Conservation (phyloP, 2,329 filamentous ascomycete species). For the Epichloe hybrida region DNA sequence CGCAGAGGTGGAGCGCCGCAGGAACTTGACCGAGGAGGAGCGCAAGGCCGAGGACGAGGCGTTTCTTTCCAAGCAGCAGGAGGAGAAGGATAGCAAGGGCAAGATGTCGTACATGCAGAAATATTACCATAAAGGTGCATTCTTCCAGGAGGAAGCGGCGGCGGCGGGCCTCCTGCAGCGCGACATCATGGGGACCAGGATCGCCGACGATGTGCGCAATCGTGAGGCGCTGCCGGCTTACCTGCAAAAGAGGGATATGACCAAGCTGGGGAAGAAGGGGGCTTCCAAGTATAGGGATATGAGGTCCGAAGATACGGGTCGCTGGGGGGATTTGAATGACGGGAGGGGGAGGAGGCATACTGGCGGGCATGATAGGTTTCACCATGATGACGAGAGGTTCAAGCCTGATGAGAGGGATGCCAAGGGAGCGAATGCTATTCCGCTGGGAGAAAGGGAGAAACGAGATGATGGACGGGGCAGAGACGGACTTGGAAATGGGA, state of each 20-base stretch:
- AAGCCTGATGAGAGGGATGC: constrained; percentile 28
- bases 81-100: constrained; percentile 63
- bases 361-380: constrained; percentile 52
- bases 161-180: constrained; percentile 63
- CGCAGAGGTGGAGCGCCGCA: constrained; percentile 77
- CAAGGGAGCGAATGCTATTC: constrained; percentile 55
- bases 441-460: constrained; percentile 39
- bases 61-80: constrained; percentile 63
- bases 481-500: not conserved
- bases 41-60: constrained; percentile 72
- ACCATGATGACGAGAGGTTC: constrained; percentile 44
- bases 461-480: constrained; percentile 8
- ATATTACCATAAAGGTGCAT: constrained; percentile 94
- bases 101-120: constrained; percentile 88
- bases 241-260: constrained; percentile 86
- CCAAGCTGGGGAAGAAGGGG: constrained; percentile 83
- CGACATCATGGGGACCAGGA: constrained; percentile 74
- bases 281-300: constrained; percentile 83
- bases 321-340: constrained; percentile 57
- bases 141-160: constrained; percentile 73
- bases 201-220: constrained; percentile 71
- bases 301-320: constrained; percentile 77
- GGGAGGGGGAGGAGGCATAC: constrained; percentile 18
- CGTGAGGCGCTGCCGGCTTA: constrained; percentile 78
- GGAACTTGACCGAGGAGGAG: constrained; percentile 77